phyloP scores from a whole-genome alignment of 352 stramenopile species.

The Phytophthora aleatoria region DNA sequence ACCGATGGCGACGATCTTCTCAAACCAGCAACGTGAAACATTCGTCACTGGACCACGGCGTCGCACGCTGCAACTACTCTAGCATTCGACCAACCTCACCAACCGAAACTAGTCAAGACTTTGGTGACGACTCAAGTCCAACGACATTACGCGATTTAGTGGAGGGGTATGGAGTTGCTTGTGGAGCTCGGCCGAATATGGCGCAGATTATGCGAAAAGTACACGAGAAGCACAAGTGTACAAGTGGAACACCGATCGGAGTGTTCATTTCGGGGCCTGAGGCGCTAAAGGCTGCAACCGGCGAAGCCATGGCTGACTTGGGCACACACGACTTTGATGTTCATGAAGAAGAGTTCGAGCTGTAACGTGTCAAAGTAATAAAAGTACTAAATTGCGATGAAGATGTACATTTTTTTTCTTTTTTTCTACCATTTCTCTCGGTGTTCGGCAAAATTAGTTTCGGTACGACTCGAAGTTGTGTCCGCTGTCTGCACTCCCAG shows the following conservation, averaged over 20 bases:
- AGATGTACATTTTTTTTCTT: too few relatives aligned
- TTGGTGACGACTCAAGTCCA: slow-evolving; percentile 14
- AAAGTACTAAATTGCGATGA: background rate
- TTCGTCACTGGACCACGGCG: slow-evolving; percentile 3
- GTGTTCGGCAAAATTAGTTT: background rate
- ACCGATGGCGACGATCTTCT: slow-evolving; percentile 8
- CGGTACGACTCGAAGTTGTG: slow-evolving; percentile 7
- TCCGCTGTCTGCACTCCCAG: slow-evolving; percentile 3
- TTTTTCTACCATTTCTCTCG: too few relatives aligned
- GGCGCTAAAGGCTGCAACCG: slow-evolving; percentile 36
- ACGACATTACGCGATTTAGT: slow-evolving; percentile 38
- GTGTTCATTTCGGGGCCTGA: slow-evolving; percentile 51
- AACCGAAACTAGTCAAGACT: slow-evolving; percentile 1
- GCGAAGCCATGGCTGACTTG: slow-evolving; percentile 24
- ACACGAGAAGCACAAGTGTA: slow-evolving; percentile 13
- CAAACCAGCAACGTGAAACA: slow-evolving; percentile 12
- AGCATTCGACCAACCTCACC: slow-evolving; percentile 27
- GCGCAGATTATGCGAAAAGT: slow-evolving; percentile 34
- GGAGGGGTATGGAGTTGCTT: slow-evolving; percentile 28
- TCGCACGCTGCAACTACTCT: slow-evolving; percentile 19
- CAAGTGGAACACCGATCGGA: slow-evolving; percentile 23
- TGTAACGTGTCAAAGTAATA: slow-evolving; percentile 15
- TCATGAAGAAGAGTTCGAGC: slow-evolving; percentile 38
- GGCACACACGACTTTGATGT: slow-evolving; percentile 25
- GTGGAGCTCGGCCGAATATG: slow-evolving; percentile 42